Percentiles rank a stretch among this genome's conserved stretches.
These are phyloP conservation scores for Backusella mclennaniae DNA, from an alignment of 192 early-diverging fungal genomes.

Conservation along the genomic window DNA sequence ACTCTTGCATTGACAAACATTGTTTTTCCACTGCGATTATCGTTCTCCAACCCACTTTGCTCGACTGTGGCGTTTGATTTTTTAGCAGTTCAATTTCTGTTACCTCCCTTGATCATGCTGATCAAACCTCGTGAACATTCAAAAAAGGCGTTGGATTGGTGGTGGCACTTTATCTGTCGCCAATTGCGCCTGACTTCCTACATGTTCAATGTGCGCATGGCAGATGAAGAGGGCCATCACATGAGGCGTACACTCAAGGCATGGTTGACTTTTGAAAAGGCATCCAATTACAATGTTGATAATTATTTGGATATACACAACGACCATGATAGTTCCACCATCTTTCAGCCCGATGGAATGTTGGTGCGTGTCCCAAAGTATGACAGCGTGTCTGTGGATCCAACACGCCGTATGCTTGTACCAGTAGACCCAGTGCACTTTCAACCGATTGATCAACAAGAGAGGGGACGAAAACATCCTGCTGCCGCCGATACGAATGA, in stretches of 20 bases:
- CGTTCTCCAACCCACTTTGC: constrained; percentile 50
- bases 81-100: constrained; percentile 67
- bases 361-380: constrained; percentile 82
- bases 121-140: constrained; percentile 60
- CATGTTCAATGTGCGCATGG: constrained; percentile 67
- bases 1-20: constrained; percentile 26
- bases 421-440: constrained; percentile 62
- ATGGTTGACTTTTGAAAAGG: constrained; percentile 47
- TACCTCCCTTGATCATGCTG: constrained; percentile 63
- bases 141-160: constrained; percentile 46
- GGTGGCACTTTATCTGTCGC: constrained; percentile 72
- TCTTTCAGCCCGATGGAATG: constrained; percentile 61
- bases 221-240: constrained; percentile 74
- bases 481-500: constrained; percentile 44
- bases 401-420: constrained; percentile 79
- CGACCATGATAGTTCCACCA: constrained; percentile 43
- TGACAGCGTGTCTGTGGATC: constrained; percentile 81
- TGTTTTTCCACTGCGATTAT: constrained; percentile 61
- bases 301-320: constrained; percentile 46
- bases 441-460: constrained; percentile 50
- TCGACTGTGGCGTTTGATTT: constrained; percentile 79
- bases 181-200: constrained; percentile 77
- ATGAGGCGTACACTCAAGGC: constrained; percentile 50
- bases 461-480: constrained; percentile 59
- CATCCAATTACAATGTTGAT: constrained; percentile 30